Base-by-base conservation (phyloP, 768 basidiomycete genomes). In the Mycena amicta region DNA sequence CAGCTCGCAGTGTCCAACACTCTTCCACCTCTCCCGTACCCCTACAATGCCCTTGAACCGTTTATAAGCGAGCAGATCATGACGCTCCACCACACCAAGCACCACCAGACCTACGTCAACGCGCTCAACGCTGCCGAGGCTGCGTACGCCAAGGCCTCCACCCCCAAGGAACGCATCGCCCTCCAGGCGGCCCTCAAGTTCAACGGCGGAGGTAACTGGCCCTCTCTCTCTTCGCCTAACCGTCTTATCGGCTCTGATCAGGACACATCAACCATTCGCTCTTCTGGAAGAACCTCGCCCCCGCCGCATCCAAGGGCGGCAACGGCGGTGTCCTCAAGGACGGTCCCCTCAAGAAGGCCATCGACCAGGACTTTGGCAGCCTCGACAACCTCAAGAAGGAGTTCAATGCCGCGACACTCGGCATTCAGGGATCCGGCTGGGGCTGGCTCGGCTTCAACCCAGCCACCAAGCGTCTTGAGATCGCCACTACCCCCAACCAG, bases 201-300 rank as follows among this genome's bases (percentile, higher is more conserved):
- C 83, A 97, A 98, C 74, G 95, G 95, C 62, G 95, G 95, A 76
- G 95, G 94, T 89, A 70, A 68, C 85, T 75, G 22, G 50, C 52
- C 57, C 61, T 66, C 62, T n/a, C 26, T 27, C 47, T 28, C 13
- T 49, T 49, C 47, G 12, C 47, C 43, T 23, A 23, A 8, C 43
- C 13, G 47, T 49, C 47, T 66, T 60, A 65, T 68, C 67, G 53
- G 54, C 52, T 59, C 37, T 55, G 57, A 69, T 68, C 72, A 89
- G 88, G 90, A 11, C 94, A 92, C 76, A 91, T 95, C 81, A 94
- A 95, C 77, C 93, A 94, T 79, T 90, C 93, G 52, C 86, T 95
- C 58, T 98, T 98, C 83, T 97, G 95, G 95, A 89, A 85, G 78
- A 95, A 95, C 80, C 81, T 97, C 55, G 87, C 93, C 2, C 91